These are phyloP conservation scores for Cornus controversa DNA, from an alignment of 148 eudicot genomes.

Conservation along the genomic window DNA sequence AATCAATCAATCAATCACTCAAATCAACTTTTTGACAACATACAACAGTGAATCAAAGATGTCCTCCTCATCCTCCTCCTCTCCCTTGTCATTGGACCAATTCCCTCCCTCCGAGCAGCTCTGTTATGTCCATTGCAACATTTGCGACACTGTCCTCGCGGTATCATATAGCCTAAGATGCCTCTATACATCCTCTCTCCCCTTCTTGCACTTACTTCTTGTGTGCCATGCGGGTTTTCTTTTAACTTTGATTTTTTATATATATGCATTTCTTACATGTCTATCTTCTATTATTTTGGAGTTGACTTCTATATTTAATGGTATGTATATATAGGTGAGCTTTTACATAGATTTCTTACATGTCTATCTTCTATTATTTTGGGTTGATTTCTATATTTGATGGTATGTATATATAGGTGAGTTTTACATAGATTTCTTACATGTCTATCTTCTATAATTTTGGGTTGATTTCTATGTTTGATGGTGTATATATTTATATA, in stretches of 20 bases:
- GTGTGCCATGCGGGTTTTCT: no score
- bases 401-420: no score
- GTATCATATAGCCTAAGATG: constrained; percentile 23
- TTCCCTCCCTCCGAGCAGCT: constrained; percentile 81
- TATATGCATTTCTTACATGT: no score
- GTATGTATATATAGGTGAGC: no score
- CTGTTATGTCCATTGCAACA: constrained; percentile 85
- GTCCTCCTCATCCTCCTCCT: constrained; percentile 40
- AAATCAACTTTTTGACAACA: constrained; percentile 17
- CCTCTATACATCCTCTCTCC: neutral
- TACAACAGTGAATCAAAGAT: constrained; percentile 15
- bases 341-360: no score
- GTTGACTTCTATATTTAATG: no score
- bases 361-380: neutral
- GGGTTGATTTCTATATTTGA: no score
- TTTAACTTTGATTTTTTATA: neutral
- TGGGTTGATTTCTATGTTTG: no score
- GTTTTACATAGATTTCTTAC: no score
- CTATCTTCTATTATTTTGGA: no score
- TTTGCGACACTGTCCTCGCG: constrained; percentile 93
- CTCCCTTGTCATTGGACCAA: constrained; percentile 68
- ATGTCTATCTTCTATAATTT: no score
- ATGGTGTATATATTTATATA: no score
- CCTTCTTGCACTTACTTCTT: neutral
- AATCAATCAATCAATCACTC: constrained; percentile 42